A percentile compares a stretch with the other conserved stretches of the same genome.
Conservation (phyloP, 257 asterid genomes). For the Catharanthus roseus region DNA sequence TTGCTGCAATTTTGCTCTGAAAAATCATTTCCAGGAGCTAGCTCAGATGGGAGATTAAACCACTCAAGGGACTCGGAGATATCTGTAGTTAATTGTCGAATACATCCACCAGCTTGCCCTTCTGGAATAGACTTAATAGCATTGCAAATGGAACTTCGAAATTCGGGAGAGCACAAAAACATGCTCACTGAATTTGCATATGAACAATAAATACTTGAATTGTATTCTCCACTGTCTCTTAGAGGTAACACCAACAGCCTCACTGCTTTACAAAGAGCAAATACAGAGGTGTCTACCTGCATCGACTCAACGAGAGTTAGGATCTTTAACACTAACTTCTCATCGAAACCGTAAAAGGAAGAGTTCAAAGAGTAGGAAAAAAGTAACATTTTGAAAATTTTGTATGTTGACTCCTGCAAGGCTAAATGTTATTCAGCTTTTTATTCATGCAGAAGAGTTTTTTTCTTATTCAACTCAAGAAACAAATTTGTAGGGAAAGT, state of each 20-base stretch:
- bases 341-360: background rate
- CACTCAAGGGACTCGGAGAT: conserved; percentile 64
- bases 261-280: conserved; percentile 71
- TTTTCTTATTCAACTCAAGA: background rate
- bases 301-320: conserved; percentile 30
- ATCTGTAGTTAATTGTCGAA: conserved; percentile 53
- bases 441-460: background rate
- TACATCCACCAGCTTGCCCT: conserved; percentile 85
- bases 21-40: conserved; percentile 27
- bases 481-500: background rate
- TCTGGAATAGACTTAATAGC: conserved; percentile 81
- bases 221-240: conserved; percentile 27
- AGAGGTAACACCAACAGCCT: conserved; percentile 38
- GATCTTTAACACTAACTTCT: conserved; percentile 15
- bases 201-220: conserved; percentile 25
- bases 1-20: conserved; percentile 22
- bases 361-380: background rate
- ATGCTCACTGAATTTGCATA: conserved; percentile 49
- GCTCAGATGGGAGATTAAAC: conserved; percentile 44
- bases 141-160: conserved; percentile 61
- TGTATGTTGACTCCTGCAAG: background rate
- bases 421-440: background rate
- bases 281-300: conserved; percentile 69
- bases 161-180: conserved; percentile 57
- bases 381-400: background rate